These are phyloP conservation scores for Malus orientalis DNA, from an alignment of 306 rosid genomes.

Conservation along the genomic window DNA sequence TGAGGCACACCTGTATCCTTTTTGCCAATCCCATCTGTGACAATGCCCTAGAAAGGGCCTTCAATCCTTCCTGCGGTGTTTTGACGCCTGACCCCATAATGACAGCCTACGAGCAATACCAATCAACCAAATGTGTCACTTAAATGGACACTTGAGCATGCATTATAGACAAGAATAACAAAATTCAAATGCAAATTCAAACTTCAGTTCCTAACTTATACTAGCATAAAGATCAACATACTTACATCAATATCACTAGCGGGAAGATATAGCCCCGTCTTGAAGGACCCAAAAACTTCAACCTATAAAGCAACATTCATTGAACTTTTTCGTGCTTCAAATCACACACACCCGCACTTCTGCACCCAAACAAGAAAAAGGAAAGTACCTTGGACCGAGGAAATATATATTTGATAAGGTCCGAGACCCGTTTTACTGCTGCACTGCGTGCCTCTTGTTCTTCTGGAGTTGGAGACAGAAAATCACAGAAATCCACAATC, in stretches of 20 bases:
- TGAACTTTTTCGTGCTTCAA: neutral
- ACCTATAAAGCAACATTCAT: constrained; percentile 44
- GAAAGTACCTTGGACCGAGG: constrained; percentile 70
- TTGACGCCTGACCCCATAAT: constrained; percentile 70
- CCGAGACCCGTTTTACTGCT: constrained; percentile 65
- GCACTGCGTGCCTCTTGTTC: constrained; percentile 60
- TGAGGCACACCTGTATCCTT: constrained; percentile 59
- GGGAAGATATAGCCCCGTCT: constrained; percentile 93
- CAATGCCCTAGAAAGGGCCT: constrained; percentile 85
- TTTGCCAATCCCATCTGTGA: constrained; percentile 80
- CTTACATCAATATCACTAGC: constrained; percentile 91
- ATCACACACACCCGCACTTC: neutral
- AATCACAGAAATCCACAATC: constrained; percentile 83
- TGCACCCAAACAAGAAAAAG: neutral
- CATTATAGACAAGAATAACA: neutral
- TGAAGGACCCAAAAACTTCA: constrained; percentile 90
- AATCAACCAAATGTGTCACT: constrained; percentile 1
- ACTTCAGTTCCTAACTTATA: neutral
- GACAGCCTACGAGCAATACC: constrained; percentile 54
- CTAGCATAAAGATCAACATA: neutral
- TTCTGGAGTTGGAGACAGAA: constrained; percentile 78
- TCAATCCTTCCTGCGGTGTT: constrained; percentile 73
- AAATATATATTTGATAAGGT: constrained; percentile 77
- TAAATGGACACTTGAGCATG: neutral
- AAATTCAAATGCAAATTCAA: neutral